Conservation (phyloP, 306 rosid species). For the Morella rubra region DNA sequence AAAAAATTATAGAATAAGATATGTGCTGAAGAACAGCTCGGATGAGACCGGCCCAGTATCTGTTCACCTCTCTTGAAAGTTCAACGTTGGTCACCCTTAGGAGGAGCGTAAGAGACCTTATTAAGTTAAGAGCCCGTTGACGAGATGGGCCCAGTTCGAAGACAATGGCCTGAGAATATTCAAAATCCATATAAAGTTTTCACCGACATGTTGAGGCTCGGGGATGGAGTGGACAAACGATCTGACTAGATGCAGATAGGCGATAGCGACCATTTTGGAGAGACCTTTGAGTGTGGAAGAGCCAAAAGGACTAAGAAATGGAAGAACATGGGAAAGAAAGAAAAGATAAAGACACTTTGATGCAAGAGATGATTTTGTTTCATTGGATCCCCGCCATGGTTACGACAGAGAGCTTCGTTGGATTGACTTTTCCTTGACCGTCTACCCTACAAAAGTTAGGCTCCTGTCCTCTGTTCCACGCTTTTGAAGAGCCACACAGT, state of each 20-base stretch:
- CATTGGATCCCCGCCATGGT: slow-evolving; percentile 47
- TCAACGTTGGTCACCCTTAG: no score
- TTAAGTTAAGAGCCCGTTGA: no score
- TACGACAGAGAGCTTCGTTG: slow-evolving; percentile 28
- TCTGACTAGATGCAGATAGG: not conserved
- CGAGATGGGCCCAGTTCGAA: no score
- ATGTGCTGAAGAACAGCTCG: no score
- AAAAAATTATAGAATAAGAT: no score
- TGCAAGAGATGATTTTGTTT: slow-evolving; percentile 54
- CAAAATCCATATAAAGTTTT: not conserved
- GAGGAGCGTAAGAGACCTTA: no score
- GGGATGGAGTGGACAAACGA: not conserved
- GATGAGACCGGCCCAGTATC: no score
- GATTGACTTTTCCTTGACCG: slow-evolving; percentile 30
- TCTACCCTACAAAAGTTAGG: slow-evolving; percentile 20
- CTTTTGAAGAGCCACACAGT: not conserved
- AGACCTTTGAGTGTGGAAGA: slow-evolving; percentile 8
- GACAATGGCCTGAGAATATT: not conserved
- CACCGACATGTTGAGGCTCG: not conserved
- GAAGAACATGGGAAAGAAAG: not conserved
- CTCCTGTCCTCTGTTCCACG: slow-evolving; percentile 24
- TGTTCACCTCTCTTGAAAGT: no score
- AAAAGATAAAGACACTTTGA: slow-evolving; percentile 23
- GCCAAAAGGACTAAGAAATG: slow-evolving; percentile 8
- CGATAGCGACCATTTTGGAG: slow-evolving; percentile 7